Conservation (phyloP, 768 basidiomycete species). For the Kwoniella heveanensis region DNA sequence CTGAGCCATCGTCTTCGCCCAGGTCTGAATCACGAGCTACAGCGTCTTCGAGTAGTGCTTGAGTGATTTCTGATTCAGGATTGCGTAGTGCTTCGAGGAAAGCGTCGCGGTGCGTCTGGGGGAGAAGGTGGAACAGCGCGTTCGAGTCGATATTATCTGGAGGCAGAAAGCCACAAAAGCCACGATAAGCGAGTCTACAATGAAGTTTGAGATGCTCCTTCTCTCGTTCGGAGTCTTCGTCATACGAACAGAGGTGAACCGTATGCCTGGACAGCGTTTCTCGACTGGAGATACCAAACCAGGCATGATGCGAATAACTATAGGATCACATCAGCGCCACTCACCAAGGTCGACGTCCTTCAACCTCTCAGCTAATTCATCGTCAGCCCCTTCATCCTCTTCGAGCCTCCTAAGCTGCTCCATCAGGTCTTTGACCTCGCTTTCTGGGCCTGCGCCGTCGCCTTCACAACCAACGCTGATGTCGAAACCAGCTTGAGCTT, state of each 20-base stretch:
- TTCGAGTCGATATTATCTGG: constrained; percentile 47
- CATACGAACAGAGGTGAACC: too few relatives aligned
- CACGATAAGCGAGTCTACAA: too few relatives aligned
- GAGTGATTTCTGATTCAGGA: constrained; percentile 39
- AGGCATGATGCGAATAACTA: too few relatives aligned
- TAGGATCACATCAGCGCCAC: constrained; percentile 7
- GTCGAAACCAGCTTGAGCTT: constrained; percentile 27
- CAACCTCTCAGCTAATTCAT: constrained; percentile 35
- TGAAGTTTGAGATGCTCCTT: too few relatives aligned
- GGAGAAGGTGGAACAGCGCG: constrained; percentile 44
- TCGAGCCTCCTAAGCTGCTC: constrained; percentile 11
- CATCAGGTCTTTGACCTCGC: constrained; percentile 8
- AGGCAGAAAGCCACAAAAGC: too few relatives aligned
- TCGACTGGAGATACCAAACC: too few relatives aligned
- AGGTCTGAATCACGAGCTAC: constrained; percentile 13
- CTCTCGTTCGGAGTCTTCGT: too few relatives aligned
- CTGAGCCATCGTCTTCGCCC: constrained; percentile 1
- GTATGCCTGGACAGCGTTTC: too few relatives aligned
- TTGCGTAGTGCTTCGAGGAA: constrained; percentile 40
- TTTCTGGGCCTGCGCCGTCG: constrained; percentile 35
- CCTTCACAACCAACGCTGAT: constrained; percentile 23
- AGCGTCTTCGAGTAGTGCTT: constrained; percentile 31
- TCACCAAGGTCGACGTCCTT: constrained; percentile 43
- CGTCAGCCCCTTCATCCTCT: constrained; percentile 32
- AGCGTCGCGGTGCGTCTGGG: constrained; percentile 39